Conservation (phyloP, 768 basidiomycete genomes). For the Suillus luteus region DNA sequence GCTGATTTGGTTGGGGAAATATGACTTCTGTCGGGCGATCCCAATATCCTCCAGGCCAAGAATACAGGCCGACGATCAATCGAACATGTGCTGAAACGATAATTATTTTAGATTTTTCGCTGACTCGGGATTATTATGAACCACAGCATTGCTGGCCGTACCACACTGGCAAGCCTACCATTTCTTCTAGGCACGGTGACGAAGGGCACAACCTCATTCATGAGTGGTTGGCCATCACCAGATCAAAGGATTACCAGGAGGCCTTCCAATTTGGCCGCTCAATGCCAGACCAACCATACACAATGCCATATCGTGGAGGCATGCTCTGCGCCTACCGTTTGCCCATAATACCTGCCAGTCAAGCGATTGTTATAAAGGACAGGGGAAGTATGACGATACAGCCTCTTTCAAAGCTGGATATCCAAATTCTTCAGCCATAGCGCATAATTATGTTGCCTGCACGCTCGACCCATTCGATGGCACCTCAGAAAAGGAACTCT, state of each 20-base stretch:
- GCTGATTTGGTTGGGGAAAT: background rate
- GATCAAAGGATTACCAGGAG: background rate
- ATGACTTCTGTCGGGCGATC: background rate
- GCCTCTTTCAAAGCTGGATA: background rate
- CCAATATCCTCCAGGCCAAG: background rate
- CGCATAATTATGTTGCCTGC: too few relatives aligned
- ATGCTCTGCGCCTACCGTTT: background rate
- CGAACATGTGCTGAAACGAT: too few relatives aligned
- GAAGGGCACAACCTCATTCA: background rate
- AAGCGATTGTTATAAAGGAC: background rate
- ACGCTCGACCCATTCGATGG: background rate
- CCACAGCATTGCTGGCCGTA: background rate
- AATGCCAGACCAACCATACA: background rate
- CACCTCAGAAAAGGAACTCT: background rate
- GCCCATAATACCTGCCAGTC: background rate
- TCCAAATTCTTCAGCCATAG: background rate
- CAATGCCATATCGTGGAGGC: background rate
- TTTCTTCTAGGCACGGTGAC: background rate
- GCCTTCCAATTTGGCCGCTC: slow-evolving; percentile 1
- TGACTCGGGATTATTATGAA: background rate
- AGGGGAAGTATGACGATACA: background rate
- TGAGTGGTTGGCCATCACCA: background rate
- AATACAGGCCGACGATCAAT: background rate
- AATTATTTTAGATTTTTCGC: background rate
- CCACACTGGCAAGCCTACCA: background rate